Conservation (phyloP, 352 stramenopile genomes). For the Phytophthora hibernalis region DNA sequence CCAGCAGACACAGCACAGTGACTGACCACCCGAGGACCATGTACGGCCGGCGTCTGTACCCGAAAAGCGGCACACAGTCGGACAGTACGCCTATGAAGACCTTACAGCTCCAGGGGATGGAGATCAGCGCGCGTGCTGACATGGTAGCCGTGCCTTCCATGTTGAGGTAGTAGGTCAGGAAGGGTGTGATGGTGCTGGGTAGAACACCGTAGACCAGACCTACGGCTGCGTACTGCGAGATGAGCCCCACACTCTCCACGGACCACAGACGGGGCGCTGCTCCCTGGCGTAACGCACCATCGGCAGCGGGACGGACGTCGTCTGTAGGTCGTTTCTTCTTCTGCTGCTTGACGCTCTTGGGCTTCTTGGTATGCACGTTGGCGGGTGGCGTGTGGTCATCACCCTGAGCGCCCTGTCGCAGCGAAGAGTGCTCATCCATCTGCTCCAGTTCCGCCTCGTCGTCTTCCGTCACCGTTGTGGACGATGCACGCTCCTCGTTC, state of each 20-base stretch:
- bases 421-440: constrained; percentile 37
- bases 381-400: constrained; percentile 34
- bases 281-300: constrained; percentile 46
- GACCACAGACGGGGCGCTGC: constrained; percentile 40
- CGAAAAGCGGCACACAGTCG: constrained; percentile 57
- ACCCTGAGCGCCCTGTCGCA: constrained; percentile 24
- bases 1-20: constrained; percentile 45
- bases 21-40: constrained; percentile 63
- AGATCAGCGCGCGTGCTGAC: constrained; percentile 49
- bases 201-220: constrained; percentile 50
- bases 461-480: constrained; percentile 24
- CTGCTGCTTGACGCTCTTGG: constrained; percentile 12
- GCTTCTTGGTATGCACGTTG: constrained; percentile 20
- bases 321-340: constrained; percentile 8
- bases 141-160: constrained; percentile 53
- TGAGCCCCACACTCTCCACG: constrained; percentile 43
- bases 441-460: constrained; percentile 40
- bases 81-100: constrained; percentile 63
- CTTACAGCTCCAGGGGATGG: constrained; percentile 63
- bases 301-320: neutral
- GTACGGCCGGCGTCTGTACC: constrained; percentile 58
- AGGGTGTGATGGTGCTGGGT: constrained; percentile 56
- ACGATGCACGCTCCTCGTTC: constrained; percentile 21
- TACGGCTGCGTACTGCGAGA: too few species aligned
- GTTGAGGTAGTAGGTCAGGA: constrained; percentile 61